phyloP scores from a whole-genome alignment of 148 eudicot genomes.

The Arctostaphylos glauca region DNA sequence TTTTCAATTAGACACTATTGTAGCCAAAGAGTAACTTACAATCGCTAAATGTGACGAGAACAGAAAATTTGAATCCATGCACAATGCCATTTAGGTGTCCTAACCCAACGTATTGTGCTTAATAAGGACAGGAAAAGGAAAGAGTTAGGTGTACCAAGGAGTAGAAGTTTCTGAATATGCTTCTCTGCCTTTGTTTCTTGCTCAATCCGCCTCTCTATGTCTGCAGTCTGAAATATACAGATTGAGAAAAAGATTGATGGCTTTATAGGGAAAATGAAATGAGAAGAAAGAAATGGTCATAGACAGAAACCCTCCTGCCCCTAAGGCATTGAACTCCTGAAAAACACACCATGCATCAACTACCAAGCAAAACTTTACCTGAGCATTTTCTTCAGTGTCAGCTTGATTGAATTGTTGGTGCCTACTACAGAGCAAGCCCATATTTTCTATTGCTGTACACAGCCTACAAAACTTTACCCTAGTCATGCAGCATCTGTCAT shows the following conservation, averaged over 20 bases:
- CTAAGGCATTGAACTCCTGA: background rate
- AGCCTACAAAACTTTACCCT: conserved; percentile 17
- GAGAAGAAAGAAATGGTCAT: background rate
- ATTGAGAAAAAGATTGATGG: background rate
- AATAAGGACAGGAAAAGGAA: background rate
- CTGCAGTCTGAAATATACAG: conserved; percentile 54
- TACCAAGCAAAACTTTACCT: conserved; percentile 36
- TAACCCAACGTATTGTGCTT: background rate
- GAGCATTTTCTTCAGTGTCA: conserved; percentile 66
- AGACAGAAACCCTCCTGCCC: background rate
- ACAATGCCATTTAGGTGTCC: background rate
- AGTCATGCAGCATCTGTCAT: conserved; percentile 21
- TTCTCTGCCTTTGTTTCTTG: conserved; percentile 87
- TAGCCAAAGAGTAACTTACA: background rate
- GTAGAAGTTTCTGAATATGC: conserved; percentile 87
- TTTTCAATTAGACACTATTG: background rate
- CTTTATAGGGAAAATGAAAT: background rate
- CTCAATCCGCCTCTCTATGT: conserved; percentile 87
- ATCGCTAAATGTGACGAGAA: conserved; percentile 1
- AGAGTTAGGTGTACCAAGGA: conserved; percentile 56
- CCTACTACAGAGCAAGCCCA: conserved; percentile 90
- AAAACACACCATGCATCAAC: background rate
- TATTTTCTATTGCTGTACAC: conserved; percentile 23
- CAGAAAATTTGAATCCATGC: background rate
- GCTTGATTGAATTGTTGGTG: conserved; percentile 54